Percentiles rank a stretch among this genome's conserved stretches.
Conservation (phyloP, 2,329 filamentous ascomycete species). For the Talaromyces sp. region DNA sequence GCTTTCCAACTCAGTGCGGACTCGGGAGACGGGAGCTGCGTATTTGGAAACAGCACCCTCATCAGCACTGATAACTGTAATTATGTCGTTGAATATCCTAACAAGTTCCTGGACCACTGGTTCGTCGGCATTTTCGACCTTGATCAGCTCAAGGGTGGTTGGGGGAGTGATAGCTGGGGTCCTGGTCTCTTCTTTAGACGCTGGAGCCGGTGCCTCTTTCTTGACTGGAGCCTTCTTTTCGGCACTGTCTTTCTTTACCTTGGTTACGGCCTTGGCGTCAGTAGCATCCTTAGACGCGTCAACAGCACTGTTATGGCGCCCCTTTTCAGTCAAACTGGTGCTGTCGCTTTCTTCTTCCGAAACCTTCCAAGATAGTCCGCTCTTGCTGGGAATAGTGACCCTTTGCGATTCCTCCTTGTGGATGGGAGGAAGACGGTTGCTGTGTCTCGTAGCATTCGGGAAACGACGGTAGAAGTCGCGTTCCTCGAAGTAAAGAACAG, state of each 20-base stretch:
- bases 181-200: conserved; percentile 31
- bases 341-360: conserved; percentile 57
- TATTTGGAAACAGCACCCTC: conserved; percentile 67
- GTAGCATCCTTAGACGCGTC: conserved; percentile 26
- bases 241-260: conserved; percentile 29
- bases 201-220: conserved; percentile 19
- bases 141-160: conserved; percentile 70
- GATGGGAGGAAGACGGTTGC: conserved; percentile 34
- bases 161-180: conserved; percentile 46
- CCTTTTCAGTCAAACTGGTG: conserved; percentile 53
- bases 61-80: conserved; percentile 86
- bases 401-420: conserved; percentile 57
- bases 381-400: conserved; percentile 78
- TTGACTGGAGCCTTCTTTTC: conserved; percentile 27
- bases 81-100: conserved; percentile 93
- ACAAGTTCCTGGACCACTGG: conserved; percentile 88
- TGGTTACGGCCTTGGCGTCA: conserved; percentile 17
- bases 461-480: conserved; percentile 87
- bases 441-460: conserved; percentile 50
- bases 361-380: conserved; percentile 76
- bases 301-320: conserved; percentile 44
- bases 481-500: conserved; percentile 92
- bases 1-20: conserved; percentile 73
- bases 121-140: conserved; percentile 70
- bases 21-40: conserved; percentile 71